Evolutionary conservation across 768 basidiomycete genomes (phyloP), one percentile per base, ranked within the genome.

Genomic region (Boletus vermiculosoides): DNA sequence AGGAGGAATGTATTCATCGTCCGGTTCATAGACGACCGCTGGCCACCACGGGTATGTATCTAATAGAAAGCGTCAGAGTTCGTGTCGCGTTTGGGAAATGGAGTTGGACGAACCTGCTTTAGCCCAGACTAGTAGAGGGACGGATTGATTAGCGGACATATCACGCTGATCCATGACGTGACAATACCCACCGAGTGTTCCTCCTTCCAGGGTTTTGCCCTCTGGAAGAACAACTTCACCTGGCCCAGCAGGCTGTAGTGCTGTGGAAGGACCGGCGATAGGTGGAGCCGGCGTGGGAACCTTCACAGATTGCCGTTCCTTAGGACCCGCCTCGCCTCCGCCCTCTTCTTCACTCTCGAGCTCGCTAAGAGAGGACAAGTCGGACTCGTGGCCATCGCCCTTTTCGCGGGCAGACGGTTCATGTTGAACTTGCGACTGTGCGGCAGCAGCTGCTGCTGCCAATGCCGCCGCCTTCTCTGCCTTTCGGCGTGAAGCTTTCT

Each of bases 11-110:
- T 68, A 69, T 1, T 76, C 70, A 46, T 87, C 82, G 40, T 85
- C 82, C 10, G 81, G 79, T 25, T 86, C 83, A 50, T 80, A 86
- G 16, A 94, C 80, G 10, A 90, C 84, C 10, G 87, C 94, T 40
- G 94, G 91, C 86, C 89, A 96, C 86, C 86, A 95, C 1, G 94
- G 94, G 63, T 78, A 94, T 0, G 85, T 81, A 36, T 76, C 91
- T 92, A n/a, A 23, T 56, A 16, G 10, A 28, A 48, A n/a, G 55
- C 13, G 10, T 65, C 52, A 71, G 54, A 16, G 33, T 16, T 34
- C 16, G 30, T 20, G 5, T 23, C 2, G 4, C 9, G 16, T 10
- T 5, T 13, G 2, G 20, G 9, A 30, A 31, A 42, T 1, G 10
- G 7, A 3, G 25, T 45, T 18, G 7, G 28, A 62, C 84, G 58